Evolutionary conservation across 2,329 filamentous ascomycete genomes (phyloP).

Genomic region (Ustilaginoidea virens): DNA sequence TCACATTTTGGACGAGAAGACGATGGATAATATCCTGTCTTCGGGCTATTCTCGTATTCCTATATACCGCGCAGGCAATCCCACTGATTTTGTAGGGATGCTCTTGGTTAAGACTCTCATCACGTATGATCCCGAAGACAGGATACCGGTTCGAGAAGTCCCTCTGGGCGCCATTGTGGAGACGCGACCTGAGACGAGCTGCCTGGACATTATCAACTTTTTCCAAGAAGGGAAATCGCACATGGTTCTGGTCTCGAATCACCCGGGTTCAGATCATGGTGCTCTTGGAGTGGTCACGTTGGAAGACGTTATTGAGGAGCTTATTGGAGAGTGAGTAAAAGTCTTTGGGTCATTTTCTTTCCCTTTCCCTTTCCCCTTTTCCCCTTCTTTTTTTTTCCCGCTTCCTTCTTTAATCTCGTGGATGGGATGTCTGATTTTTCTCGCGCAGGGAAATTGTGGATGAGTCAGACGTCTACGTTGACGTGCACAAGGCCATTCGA

Average conservation of each 20-base stretch:
- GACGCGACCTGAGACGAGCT: conserved; percentile 88
- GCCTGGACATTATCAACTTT: conserved; percentile 96
- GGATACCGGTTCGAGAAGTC: conserved; percentile 75
- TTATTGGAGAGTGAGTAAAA: conserved; percentile 78
- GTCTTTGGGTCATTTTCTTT: too few species aligned
- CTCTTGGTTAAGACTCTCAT: conserved; percentile 96
- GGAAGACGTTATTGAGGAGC: conserved; percentile 95
- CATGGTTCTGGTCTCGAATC: conserved; percentile 90
- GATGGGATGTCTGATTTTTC: too few species aligned
- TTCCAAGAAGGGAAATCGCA: conserved; percentile 99
- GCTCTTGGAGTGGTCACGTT: conserved; percentile 88
- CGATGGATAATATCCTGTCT: conserved; percentile 85
- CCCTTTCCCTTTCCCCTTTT: too few species aligned
- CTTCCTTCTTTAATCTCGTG: too few species aligned
- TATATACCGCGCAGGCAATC: conserved; percentile 74
- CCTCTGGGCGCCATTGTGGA: conserved; percentile 87
- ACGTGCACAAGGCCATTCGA: conserved; percentile 94
- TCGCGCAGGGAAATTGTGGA: conserved; percentile 79
- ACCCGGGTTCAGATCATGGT: conserved; percentile 77
- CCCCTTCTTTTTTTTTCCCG: too few species aligned
- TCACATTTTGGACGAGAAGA: conserved; percentile 79
- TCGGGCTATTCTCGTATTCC: conserved; percentile 94
- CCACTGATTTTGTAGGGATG: conserved; percentile 90
- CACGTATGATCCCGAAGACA: conserved; percentile 93
- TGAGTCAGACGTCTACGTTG: conserved; percentile 94